Evolutionary conservation across 805 yeast genomes (phyloP), one percentile per base, ranked within the genome.

Genomic region (Saccharomycopsis babjevae): DNA sequence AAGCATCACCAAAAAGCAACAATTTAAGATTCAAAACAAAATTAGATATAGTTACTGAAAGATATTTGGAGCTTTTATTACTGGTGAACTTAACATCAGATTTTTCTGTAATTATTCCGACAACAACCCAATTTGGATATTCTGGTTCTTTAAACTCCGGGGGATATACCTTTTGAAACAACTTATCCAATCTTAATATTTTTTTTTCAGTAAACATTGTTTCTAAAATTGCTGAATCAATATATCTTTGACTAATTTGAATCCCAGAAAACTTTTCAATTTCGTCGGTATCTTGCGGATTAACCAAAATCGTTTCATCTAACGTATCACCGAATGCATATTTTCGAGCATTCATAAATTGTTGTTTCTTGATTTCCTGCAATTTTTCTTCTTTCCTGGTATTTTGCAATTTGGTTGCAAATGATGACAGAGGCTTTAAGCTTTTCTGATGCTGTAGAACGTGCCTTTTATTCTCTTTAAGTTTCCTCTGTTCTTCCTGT

Each of bases 41-140:
- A 68, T 88, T 88, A 0, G 96, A 87, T 2, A 93, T 67, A 1
- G 81, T 79, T 22, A 91, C 61, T 61, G 80, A 80, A 65, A 88
- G 73, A 68, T 76, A 92, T 69, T 69, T 38, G 25, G 54, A 20
- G 7, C 58, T 71, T 4, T 68, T 73, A 32, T 73, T 68, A 15
- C 76, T 65, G 0, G 88, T 74, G 3, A 73, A 70, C 64, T 78
- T 76, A 2, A 86, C 77, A 7, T 76, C 81, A 4, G 83, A 74
- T 67, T 90, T 90, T 22, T 70, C 68, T 4, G 83, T 74, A 0
- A 92, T 75, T 1, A 88, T 76, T 0, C 96, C 97, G n/a, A 86
- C 67, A 1, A 84, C 79, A n/a, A 85, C 85, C 87, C 90, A 91
- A 68, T 92, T 91, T 2, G 86, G 72, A 67, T 85, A 85, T 39